Base-by-base conservation (phyloP, 371 early-diverging fungal genomes). In the Synchytrium microbalum region DNA sequence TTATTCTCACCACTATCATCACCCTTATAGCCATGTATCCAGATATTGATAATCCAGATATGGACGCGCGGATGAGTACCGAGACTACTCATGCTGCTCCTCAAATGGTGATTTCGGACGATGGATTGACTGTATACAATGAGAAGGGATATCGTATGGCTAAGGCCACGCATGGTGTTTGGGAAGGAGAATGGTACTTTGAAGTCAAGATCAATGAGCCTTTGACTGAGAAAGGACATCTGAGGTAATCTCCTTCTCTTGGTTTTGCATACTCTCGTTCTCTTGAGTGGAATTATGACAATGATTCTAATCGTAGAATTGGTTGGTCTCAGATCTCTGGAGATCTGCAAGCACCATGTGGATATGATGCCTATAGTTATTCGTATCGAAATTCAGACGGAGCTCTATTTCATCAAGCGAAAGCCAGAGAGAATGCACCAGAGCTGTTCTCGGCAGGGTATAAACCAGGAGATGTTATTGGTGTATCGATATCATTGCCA, bases 241-340 rank as follows among this genome's bases (percentile, higher is more conserved):
- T 68, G 3, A 3, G 74, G 76, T 75, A 46, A 38, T 10, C 32
- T 2, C 2, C 32, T 31, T 53, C 3, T 19, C 32, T 51, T n/a
- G 55, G 5, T 30, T 26, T 64, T 26, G 28, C 27, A n/a, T 31
- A 14, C 14, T 65, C 24, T 53, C 13, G 31, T 10, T 31, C 16
- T 64, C n/a, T n/a, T n/a, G n/a, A n/a, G n/a, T n/a, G n/a, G n/a
- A n/a, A n/a, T n/a, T n/a, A n/a, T n/a, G n/a, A n/a, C n/a, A n/a
- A n/a, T 13, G 51, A 51, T 1, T n/a, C 65, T n/a, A 3, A 8
- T 13, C 60, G 67, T 26, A 77, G 89, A 3, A 78, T 89, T 31
- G 89, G 89, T 2, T 87, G 81, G 82, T 78, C 86, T 19, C 86
- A 86, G 69, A 89, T 89, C 64, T 77, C 78, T 32, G 88, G 86